Conservation (phyloP, 2,329 filamentous ascomycete species). For the Lachnellula subtilissima region DNA sequence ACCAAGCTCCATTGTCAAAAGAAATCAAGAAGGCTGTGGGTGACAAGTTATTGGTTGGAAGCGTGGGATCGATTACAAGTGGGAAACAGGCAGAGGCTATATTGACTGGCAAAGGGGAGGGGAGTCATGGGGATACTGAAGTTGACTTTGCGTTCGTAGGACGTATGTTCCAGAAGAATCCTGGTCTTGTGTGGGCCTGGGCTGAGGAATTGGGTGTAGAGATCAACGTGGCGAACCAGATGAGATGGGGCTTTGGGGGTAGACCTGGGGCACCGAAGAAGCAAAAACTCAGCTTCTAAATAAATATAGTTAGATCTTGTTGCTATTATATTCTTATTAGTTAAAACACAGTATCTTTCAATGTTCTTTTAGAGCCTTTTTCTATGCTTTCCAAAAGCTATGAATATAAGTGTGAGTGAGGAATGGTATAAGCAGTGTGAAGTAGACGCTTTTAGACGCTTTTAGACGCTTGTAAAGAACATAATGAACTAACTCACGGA, state of each 20-base stretch:
- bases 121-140: slow-evolving; percentile 35
- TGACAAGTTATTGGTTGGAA: slow-evolving; percentile 45
- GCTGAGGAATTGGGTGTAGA: slow-evolving; percentile 48
- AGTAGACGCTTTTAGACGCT: too few species aligned
- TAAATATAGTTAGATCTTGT: neutral
- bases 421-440: too few species aligned
- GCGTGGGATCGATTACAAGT: slow-evolving; percentile 46
- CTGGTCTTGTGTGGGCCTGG: slow-evolving; percentile 50
- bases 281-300: neutral
- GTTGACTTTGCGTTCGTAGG: slow-evolving; percentile 48
- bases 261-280: slow-evolving; percentile 22
- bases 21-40: slow-evolving; percentile 69
- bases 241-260: slow-evolving; percentile 51
- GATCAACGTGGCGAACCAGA: slow-evolving; percentile 48
- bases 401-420: too few species aligned
- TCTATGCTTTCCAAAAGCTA: too few species aligned
- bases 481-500: too few species aligned
- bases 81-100: slow-evolving; percentile 44
- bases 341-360: too few species aligned
- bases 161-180: slow-evolving; percentile 54
- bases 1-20: slow-evolving; percentile 68
- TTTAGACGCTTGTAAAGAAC: too few species aligned
- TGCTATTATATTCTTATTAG: too few species aligned
- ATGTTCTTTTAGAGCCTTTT: too few species aligned
- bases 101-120: slow-evolving; percentile 44